These are phyloP conservation scores for Pseudogymnoascus sp. DNA, from an alignment of 2,329 filamentous ascomycete species.

Conservation along the genomic window DNA sequence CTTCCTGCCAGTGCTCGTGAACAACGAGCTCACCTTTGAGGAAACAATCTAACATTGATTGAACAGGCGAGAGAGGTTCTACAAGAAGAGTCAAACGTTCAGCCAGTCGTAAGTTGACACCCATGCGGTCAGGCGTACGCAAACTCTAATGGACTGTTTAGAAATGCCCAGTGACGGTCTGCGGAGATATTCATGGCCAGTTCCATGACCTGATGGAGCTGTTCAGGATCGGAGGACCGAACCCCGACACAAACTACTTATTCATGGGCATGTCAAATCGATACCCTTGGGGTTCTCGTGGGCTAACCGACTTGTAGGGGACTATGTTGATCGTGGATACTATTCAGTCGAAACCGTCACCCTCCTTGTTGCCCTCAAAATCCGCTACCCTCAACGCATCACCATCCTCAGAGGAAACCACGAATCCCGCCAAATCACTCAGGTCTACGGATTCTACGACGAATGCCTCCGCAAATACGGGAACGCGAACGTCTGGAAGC, in stretches of 20 bases:
- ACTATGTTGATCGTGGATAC: conserved; percentile 96
- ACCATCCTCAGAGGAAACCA: conserved; percentile 93
- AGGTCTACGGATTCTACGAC: conserved; percentile 96
- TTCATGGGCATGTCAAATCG: conserved; percentile 69
- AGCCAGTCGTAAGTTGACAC: conserved; percentile 73
- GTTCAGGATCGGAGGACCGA: conserved; percentile 86
- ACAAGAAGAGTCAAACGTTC: conserved; percentile 96
- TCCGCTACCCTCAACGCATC: conserved; percentile 94
- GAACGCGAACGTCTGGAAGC: conserved; percentile 91
- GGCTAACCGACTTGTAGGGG: conserved; percentile 45
- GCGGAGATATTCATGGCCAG: conserved; percentile 93
- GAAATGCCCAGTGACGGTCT: conserved; percentile 41
- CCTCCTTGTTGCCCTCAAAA: conserved; percentile 90
- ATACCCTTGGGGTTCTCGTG: background rate
- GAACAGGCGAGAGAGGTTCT: conserved; percentile 84
- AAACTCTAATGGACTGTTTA: conserved; percentile 2
- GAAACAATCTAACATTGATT: conserved; percentile 1
- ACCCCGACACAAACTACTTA: conserved; percentile 91
- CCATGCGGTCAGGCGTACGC: background rate
- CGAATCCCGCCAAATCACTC: conserved; percentile 94
- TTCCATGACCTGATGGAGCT: conserved; percentile 97
- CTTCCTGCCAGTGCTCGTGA: background rate
- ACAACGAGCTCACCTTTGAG: background rate
- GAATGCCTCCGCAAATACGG: conserved; percentile 97
- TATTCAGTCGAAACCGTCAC: conserved; percentile 97